Base-by-base conservation (phyloP, 345 rosid genomes). In the Citrus medica region DNA sequence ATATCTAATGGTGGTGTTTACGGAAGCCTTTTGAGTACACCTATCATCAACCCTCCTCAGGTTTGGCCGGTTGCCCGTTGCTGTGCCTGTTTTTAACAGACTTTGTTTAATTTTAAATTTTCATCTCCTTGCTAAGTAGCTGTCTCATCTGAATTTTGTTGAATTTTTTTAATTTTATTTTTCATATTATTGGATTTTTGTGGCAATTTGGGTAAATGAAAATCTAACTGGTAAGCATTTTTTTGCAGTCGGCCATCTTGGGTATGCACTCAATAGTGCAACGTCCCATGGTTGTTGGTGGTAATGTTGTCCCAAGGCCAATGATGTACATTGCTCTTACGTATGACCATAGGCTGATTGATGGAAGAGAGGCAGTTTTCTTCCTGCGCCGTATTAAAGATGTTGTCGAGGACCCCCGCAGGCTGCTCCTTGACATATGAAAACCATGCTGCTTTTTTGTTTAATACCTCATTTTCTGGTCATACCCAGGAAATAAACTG, bases 11-110 rank as follows among this genome's bases (percentile, higher is more conserved):
- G 95, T 53, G 95, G 95, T 69, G 99, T 95, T 65, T 94, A 95
- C 62, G 99, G 99, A 80, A 95, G 99, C 82, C 98, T 95, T 59
- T 65, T 95, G 80, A 95, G 99, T 84, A 95, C 99, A 73, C 99
- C 99, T 17, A 95, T 95, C 82, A 95, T 95, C 81, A 95, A 95
- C 83, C 99, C 99, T 67, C 99, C 99, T 71, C 99, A 95, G 98
- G 99, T 95, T 62, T 27, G 80, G 55, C 40, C 25, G 9, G 32
- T 28, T 28, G 33, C 9, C 10, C 4, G 27, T 62, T 2, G 2
- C 16, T 7, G 13, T 16, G 22, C 12, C 2, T 1, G 2, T 53
- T 0, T 53, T 53, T 17, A 53, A 71, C 38, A 6, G 61, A 33
- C 69, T 8, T 33, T 65, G 9, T 65, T 3, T 65, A 66, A 66